Evolutionary conservation across 2,329 filamentous ascomycete genomes (phyloP), one percentile per base, ranked within the genome.

Genomic region (Penicillium palitans): DNA sequence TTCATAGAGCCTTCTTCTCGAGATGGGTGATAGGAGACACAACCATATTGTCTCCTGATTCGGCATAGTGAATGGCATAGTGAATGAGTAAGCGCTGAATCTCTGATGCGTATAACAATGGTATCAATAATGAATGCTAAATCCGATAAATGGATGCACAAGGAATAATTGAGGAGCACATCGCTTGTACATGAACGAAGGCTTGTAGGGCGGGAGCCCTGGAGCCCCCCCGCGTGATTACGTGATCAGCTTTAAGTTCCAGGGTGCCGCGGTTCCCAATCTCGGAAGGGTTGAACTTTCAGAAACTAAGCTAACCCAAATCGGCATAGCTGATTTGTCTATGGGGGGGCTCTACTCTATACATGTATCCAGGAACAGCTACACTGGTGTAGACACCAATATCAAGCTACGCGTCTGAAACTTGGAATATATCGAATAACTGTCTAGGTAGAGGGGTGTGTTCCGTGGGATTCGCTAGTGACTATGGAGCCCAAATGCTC

Each of bases 301-400:
- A 21, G 12, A 44, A 29, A 45, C 9, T 2, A 21, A 8, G 44
- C 44, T 46, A 46, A 2, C 27, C 27, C 0, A 31, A 7, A 46
- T 31, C 31, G 44, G 27, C 0, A 19, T 46, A 31, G 27, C 6
- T 6, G 4, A 17, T 15, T 8, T 24, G 69, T 69, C 12, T 15
- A 33, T 6, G 4, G 4, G 5, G 4, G 5, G 29, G 29, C 29
- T 31, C 5, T 31, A 13, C 29, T 31, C 12, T 31, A 31, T 31
- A 24, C 24, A 6, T 21, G 19, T 25, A 33, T 33, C 12, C 31
- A 15, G 12, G 31, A 15, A 33, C 12, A 15, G 31, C 12, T 15
- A 33, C 5, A 33, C 17, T 19, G 7, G 44, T 15, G 17, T 8
- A 45, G 17, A 29, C 25, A n/a, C 17, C 2, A 3, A 27, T 27